Conservation (phyloP, 2,329 filamentous ascomycete genomes). For the Pseudogymnoascus sp. region DNA sequence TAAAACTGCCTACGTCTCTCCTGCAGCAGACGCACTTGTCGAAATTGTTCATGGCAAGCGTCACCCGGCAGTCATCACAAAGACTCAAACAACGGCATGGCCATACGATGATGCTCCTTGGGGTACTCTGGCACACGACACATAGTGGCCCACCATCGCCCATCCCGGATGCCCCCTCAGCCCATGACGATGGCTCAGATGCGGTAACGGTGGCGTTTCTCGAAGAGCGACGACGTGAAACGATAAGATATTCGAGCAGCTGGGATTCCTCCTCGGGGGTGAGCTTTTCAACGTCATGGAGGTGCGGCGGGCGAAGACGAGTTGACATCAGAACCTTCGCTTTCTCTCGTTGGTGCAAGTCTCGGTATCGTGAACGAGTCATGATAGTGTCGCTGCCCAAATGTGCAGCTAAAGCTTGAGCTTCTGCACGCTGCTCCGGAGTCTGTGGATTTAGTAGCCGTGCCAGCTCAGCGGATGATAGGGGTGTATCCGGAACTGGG, state of each 20-base stretch:
- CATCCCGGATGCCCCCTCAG: slow-evolving; percentile 63
- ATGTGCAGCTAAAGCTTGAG: slow-evolving; percentile 72
- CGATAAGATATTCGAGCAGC: slow-evolving; percentile 51
- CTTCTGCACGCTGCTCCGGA: slow-evolving; percentile 71
- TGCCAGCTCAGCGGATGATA: slow-evolving; percentile 64
- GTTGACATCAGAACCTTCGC: slow-evolving; percentile 56
- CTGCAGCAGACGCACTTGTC: slow-evolving; percentile 93
- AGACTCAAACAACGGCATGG: slow-evolving; percentile 90
- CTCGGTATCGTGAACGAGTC: slow-evolving; percentile 71
- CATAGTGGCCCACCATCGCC: slow-evolving; percentile 73
- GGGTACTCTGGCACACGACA: slow-evolving; percentile 83
- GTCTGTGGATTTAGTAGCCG: slow-evolving; percentile 73
- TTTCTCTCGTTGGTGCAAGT: slow-evolving; percentile 59
- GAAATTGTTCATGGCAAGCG: slow-evolving; percentile 93
- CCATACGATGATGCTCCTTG: slow-evolving; percentile 88
- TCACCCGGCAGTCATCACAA: slow-evolving; percentile 91
- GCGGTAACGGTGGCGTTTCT: slow-evolving; percentile 12
- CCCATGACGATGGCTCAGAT: slow-evolving; percentile 44
- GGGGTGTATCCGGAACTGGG: slow-evolving; percentile 51
- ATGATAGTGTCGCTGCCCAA: slow-evolving; percentile 63
- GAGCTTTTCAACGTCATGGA: slow-evolving; percentile 33
- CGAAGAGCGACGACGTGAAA: slow-evolving; percentile 27
- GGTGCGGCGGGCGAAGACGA: slow-evolving; percentile 29
- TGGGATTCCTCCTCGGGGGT: slow-evolving; percentile 52
- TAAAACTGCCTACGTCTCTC: slow-evolving; percentile 80